Percentiles rank a stretch among this genome's conserved stretches.
phyloP scores from a whole-genome alignment of 2,329 filamentous ascomycete species.

The Colletotrichum acutatum region DNA sequence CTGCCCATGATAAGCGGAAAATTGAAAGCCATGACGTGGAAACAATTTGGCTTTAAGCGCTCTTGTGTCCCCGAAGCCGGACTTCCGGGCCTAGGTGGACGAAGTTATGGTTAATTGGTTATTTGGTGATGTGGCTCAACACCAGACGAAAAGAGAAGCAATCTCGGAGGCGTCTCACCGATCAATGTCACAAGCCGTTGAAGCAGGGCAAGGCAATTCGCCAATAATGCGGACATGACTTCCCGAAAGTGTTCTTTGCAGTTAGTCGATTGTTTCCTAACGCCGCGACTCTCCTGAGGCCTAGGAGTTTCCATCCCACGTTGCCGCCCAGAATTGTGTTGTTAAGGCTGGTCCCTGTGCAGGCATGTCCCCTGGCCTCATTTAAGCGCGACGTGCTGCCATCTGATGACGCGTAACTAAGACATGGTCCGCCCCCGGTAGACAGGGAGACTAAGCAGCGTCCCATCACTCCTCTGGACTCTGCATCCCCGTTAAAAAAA shows the following conservation, averaged over 20 bases:
- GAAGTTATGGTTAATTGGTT: constrained; percentile 12
- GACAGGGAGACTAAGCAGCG: background rate
- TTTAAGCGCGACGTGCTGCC: constrained; percentile 24
- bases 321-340: background rate
- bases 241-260: background rate
- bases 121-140: background rate
- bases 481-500: background rate
- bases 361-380: constrained; percentile 30
- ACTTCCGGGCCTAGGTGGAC: background rate
- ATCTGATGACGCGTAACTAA: constrained; percentile 28
- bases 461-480: background rate
- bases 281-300: background rate
- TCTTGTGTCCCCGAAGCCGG: background rate
- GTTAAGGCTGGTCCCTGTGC: constrained; percentile 6
- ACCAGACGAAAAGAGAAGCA: background rate
- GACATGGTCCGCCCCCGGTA: constrained; percentile 9
- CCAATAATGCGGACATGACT: constrained; percentile 8
- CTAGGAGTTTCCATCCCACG: background rate
- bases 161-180: background rate
- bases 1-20: background rate
- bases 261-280: background rate
- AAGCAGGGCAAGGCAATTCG: background rate
- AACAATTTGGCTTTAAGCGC: background rate
- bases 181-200: background rate
- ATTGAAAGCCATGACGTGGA: constrained; percentile 9